phyloP scores from a whole-genome alignment of 2,329 filamentous ascomycete genomes.

The Neopestalotiopsis clavispora region DNA sequence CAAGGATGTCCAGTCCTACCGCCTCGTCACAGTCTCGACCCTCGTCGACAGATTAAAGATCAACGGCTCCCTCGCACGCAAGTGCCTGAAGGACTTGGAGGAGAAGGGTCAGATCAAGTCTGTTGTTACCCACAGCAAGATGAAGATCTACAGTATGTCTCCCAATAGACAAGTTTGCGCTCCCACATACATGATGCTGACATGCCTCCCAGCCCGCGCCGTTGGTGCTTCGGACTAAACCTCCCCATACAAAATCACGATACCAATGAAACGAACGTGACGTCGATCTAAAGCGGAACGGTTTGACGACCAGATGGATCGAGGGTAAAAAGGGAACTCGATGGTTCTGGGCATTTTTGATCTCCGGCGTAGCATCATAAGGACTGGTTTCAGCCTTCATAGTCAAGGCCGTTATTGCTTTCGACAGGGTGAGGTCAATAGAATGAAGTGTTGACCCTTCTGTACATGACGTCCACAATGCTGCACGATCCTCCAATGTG shows the following conservation, averaged over 20 bases:
- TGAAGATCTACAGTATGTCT: constrained; percentile 91
- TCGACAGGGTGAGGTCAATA: constrained; percentile 34
- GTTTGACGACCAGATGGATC: constrained; percentile 34
- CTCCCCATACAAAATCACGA: constrained; percentile 33
- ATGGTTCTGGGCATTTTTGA: constrained; percentile 38
- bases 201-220: constrained; percentile 33
- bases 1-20: constrained; percentile 99
- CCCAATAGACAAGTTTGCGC: constrained; percentile 3
- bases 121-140: constrained; percentile 93
- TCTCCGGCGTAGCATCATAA: constrained; percentile 42
- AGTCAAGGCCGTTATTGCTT: constrained; percentile 35
- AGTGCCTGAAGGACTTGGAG: constrained; percentile 90
- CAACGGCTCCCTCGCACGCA: constrained; percentile 95
- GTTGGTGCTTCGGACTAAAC: constrained; percentile 39
- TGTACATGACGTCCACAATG: constrained; percentile 17
- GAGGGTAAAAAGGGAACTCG: constrained; percentile 31
- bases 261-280: constrained; percentile 36
- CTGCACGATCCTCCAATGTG: constrained; percentile 15
- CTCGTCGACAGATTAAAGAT: constrained; percentile 99
- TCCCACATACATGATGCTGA: constrained; percentile 7
- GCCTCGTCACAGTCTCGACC: constrained; percentile 96
- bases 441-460: constrained; percentile 32
- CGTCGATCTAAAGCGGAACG: constrained; percentile 29
- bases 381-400: constrained; percentile 36
- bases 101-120: constrained; percentile 99